Evolutionary conservation across 495 filamentous ascomycete genomes (phyloP), one percentile per base, ranked within the genome.

Genomic region (Penicillium chermesinum): DNA sequence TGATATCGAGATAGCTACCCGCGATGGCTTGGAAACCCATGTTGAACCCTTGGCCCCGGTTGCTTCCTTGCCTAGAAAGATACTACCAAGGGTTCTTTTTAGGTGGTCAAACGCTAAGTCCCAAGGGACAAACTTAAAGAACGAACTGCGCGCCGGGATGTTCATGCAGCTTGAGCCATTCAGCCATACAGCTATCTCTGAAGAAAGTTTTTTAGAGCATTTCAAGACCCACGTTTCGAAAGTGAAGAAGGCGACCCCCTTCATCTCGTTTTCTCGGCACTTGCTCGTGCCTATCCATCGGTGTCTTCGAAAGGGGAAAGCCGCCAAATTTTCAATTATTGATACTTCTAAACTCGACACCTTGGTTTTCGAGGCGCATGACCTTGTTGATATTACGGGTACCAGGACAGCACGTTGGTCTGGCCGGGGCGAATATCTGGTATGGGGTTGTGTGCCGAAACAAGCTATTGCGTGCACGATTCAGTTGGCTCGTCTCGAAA

Each of bases 21-120:
- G 5, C 35, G 13, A 37, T 6, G 13, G n/a, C n/a, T n/a, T 14
- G 15, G 35, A 17, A 7, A 37, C 15, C 35, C 35, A 14, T 13
- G 35, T 6, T 18, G 12, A 37, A 5, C 4, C 10, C 10, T 30
- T 10, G 25, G 10, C 25, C 25, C 25, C 0, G 30, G 19, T 20
- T 46, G 47, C 10, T 9, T 27, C 13, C n/a, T 16, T 0, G 15
- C 39, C n/a, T n/a, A n/a, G n/a, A n/a, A n/a, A 1, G 38, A 58
- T 17, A n/a, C 12, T 62, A 0, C 69, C 69, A 14, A 54, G 49
- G 0, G 14, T 72, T 0, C 41, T 73, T 5, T 73, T 60, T 18
- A 50, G 70, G 12, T 73, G 67, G 63, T 65, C 53, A 2, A 72
- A 70, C 22, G 36, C 50, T 9, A 48, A 64, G 1, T 66, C 63